Conservation (phyloP, 768 basidiomycete species). For the Coprinopsis cinerea region DNA sequence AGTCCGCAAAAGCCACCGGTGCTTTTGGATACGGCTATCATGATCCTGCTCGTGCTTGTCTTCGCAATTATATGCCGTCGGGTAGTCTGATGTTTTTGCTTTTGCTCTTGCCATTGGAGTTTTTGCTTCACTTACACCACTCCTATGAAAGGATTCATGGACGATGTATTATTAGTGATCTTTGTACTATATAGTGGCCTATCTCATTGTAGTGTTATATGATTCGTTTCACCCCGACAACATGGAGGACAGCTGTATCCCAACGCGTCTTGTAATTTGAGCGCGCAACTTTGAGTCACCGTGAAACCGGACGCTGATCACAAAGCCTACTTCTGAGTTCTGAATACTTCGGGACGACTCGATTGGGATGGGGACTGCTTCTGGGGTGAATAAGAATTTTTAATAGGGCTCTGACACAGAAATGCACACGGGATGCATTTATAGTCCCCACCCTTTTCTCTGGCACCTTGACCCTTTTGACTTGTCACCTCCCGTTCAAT, state of each 20-base stretch:
- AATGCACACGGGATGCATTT: not conserved
- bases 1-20: conserved; percentile 43
- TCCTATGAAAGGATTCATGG: not conserved
- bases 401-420: not conserved
- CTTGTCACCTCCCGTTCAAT: not conserved
- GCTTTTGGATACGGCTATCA: conserved; percentile 68
- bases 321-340: not conserved
- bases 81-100: conserved; percentile 27
- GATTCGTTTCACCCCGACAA: no score
- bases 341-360: not conserved
- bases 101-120: not conserved
- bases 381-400: not conserved
- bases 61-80: conserved; percentile 65
- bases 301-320: not conserved
- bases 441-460: not conserved
- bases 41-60: conserved; percentile 61
- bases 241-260: not conserved
- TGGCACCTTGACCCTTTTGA: not conserved
- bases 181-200: conserved; percentile 5
- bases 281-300: no score
- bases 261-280: no score
- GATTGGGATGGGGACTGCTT: not conserved
- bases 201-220: no score
- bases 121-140: not conserved
- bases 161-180: conserved; percentile 11